These are phyloP conservation scores for Talaromyces sp. DNA, from an alignment of 2,329 filamentous ascomycete species.

Conservation along the genomic window DNA sequence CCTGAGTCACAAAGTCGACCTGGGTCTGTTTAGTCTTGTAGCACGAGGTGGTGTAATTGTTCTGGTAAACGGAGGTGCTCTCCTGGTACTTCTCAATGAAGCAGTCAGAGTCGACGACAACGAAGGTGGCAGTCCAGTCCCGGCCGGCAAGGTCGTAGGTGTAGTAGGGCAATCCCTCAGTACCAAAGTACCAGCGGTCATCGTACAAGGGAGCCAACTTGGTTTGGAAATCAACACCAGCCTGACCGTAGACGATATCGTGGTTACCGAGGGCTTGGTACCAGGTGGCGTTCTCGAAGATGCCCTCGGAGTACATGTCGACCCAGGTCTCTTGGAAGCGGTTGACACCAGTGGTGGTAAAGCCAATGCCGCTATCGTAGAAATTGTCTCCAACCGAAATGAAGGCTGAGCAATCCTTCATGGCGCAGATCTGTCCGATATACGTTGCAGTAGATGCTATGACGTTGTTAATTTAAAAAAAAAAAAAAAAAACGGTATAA, in stretches of 20 bases:
- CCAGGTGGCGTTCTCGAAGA: constrained; percentile 23
- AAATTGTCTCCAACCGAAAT: constrained; percentile 28
- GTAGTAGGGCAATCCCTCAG: constrained; percentile 22
- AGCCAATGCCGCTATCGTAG: constrained; percentile 27
- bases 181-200: constrained; percentile 27
- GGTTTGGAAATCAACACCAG: constrained; percentile 27
- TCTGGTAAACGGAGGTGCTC: constrained; percentile 24
- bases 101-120: constrained; percentile 27
- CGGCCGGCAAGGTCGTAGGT: constrained; percentile 23
- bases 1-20: constrained; percentile 22
- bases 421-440: constrained; percentile 23
- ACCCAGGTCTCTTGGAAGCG: constrained; percentile 25
- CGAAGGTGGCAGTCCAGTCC: constrained; percentile 26
- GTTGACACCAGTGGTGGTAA: constrained; percentile 24
- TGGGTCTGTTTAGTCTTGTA: constrained; percentile 23
- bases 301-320: constrained; percentile 23
- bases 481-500: neutral
- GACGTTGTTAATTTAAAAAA: neutral
- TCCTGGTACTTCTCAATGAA: constrained; percentile 25
- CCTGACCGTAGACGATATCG: constrained; percentile 24
- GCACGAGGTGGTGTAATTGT: constrained; percentile 23
- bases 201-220: constrained; percentile 25
- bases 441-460: constrained; percentile 23
- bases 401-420: constrained; percentile 26
- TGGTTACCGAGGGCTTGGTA: constrained; percentile 27